phyloP scores from a whole-genome alignment of 176 grass and related monocot genomes.

The Carex scoparia region DNA sequence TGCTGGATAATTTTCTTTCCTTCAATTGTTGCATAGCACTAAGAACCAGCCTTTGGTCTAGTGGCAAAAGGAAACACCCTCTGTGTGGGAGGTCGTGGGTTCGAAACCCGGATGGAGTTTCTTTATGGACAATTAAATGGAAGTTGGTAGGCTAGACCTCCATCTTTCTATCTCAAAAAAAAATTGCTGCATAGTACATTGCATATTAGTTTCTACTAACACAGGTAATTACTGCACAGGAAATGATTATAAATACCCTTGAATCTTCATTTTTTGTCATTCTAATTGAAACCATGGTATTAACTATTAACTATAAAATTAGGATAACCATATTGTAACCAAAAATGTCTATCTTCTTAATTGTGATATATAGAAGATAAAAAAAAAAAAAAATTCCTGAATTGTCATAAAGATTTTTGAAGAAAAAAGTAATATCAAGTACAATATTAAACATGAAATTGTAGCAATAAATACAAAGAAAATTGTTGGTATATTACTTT shows the following conservation, averaged over 20 bases:
- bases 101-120: too few species aligned
- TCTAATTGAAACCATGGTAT: neutral
- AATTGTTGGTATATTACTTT: neutral
- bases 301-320: neutral
- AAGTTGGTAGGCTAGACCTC: too few species aligned
- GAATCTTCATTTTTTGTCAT: neutral
- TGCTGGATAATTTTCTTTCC: neutral
- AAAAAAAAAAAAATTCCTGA: neutral
- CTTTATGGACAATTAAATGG: too few species aligned
- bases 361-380: neutral
- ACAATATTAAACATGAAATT: neutral
- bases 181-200: neutral
- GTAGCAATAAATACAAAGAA: neutral
- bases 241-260: neutral
- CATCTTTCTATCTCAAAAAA: too few species aligned
- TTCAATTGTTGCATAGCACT: neutral
- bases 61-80: too few species aligned
- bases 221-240: neutral
- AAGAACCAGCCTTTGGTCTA: too few species aligned
- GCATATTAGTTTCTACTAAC: neutral
- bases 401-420: neutral
- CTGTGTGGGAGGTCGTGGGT: too few species aligned
- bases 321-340: neutral
- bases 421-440: neutral
- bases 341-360: neutral